Evolutionary conservation across 169 alveolate genomes (phyloP).

Genomic region (Cryptosporidium viatorum): DNA sequence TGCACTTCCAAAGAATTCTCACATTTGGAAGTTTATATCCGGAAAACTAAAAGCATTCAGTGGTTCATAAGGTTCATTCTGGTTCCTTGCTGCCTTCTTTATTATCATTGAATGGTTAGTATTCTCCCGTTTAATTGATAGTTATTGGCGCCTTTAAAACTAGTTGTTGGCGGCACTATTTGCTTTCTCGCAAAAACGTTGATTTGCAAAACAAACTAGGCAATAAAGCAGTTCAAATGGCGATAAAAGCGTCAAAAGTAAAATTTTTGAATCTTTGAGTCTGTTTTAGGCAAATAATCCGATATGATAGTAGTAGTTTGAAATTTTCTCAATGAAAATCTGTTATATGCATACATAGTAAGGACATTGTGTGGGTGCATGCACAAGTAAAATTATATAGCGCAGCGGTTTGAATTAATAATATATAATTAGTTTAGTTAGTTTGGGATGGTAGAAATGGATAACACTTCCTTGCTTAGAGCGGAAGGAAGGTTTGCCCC

Average conservation of each 20-base stretch:
- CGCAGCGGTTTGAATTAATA: background rate
- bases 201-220: background rate
- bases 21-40: background rate
- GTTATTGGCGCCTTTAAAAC: background rate
- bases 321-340: background rate
- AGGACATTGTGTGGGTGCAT: slow-evolving; percentile 19
- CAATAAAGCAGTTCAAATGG: background rate
- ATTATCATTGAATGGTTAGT: background rate
- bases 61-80: background rate
- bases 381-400: slow-evolving; percentile 18
- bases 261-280: background rate
- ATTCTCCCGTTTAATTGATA: too few species aligned
- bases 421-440: background rate
- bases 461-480: slow-evolving; percentile 10
- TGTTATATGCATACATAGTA: background rate
- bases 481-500: slow-evolving; percentile 1
- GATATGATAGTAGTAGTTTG: background rate
- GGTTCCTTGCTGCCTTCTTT: background rate
- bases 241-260: background rate
- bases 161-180: background rate
- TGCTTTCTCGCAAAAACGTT: background rate
- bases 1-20: background rate
- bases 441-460: slow-evolving; percentile 16
- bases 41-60: background rate
- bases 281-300: background rate